phyloP scores from a whole-genome alignment of 768 basidiomycete genomes.

The Termitomyces sp. region DNA sequence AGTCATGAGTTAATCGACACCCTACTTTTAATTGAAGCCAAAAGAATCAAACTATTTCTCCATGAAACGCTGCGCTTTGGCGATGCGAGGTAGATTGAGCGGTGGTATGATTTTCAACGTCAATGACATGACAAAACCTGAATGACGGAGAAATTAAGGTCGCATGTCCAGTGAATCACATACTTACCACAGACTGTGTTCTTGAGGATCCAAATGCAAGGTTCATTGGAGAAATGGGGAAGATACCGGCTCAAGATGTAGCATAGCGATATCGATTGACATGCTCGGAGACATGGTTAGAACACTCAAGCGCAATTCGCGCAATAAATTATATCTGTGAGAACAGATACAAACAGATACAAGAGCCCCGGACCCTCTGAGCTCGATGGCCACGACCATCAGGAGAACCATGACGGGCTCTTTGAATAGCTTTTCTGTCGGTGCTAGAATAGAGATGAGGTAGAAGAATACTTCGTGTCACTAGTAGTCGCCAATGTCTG shows the following conservation, averaged over 20 bases:
- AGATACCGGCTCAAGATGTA: background rate
- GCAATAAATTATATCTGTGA: background rate
- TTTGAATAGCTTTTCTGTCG: background rate
- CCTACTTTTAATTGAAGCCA: background rate
- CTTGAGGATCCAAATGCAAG: background rate
- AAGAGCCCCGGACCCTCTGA: background rate
- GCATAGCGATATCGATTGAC: background rate
- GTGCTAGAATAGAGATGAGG: background rate
- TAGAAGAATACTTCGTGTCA: too few species aligned
- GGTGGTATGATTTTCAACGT: background rate
- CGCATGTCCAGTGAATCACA: background rate
- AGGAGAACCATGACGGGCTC: background rate
- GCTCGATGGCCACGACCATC: background rate
- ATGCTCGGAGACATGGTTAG: background rate
- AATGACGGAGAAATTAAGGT: background rate
- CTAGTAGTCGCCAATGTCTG: background rate
- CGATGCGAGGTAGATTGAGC: background rate
- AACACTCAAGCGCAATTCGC: background rate
- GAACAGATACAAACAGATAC: too few species aligned
- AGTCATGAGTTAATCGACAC: background rate
- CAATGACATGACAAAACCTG: background rate
- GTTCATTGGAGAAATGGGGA: background rate
- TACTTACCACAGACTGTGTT: background rate
- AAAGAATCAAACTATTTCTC: background rate
- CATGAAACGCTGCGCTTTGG: background rate